Conservation (phyloP, 345 rosid genomes). For the Linum trigynum region DNA sequence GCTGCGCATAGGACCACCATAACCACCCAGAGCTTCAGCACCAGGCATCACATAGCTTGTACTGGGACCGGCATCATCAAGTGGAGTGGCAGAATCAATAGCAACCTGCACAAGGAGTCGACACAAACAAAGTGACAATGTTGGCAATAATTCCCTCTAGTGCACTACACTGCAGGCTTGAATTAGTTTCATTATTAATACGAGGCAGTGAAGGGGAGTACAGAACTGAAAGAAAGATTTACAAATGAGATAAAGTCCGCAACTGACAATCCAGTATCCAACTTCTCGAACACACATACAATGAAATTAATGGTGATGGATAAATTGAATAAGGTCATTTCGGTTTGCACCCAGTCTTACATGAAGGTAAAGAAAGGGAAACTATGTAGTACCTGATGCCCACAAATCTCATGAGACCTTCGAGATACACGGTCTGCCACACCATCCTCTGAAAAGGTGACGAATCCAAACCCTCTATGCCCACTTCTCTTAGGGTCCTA, state of each 20-base stretch:
- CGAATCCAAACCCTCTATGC: slow-evolving; percentile 96
- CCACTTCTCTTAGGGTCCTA: slow-evolving; percentile 93
- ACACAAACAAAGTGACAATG: background rate
- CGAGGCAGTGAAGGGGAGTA: no score
- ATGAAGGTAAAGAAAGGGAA: background rate
- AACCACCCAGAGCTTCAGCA: slow-evolving; percentile 58
- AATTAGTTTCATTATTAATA: no score
- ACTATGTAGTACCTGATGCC: slow-evolving; percentile 62
- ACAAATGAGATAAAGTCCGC: no score
- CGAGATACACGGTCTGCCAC: slow-evolving; percentile 89
- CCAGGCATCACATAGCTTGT: slow-evolving; percentile 40
- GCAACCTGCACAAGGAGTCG: slow-evolving; percentile 53
- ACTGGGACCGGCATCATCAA: slow-evolving; percentile 73
- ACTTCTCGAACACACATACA: no score
- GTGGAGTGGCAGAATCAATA: slow-evolving; percentile 92
- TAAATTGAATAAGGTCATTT: no score
- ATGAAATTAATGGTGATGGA: no score
- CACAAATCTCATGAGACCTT: slow-evolving; percentile 91
- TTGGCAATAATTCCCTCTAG: background rate
- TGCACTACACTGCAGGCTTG: no score
- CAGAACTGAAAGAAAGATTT: no score
- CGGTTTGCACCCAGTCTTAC: background rate
- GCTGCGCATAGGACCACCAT: slow-evolving; percentile 77
- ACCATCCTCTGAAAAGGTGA: slow-evolving; percentile 88
- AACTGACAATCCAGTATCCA: no score